phyloP scores from a whole-genome alignment of 306 rosid genomes.

The Astragalus glycyphyllos region DNA sequence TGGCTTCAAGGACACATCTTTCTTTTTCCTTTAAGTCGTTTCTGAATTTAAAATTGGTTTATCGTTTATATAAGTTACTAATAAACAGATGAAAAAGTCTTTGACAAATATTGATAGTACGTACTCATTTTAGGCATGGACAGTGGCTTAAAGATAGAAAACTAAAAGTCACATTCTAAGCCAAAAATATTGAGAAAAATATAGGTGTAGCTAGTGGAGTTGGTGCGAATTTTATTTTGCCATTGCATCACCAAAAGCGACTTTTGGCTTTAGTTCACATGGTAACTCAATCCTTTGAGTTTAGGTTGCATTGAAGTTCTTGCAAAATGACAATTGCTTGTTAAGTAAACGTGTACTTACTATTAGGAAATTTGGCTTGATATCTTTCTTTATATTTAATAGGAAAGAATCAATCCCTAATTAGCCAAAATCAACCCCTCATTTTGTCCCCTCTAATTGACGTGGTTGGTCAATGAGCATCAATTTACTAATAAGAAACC shows the following conservation, averaged over 20 bases:
- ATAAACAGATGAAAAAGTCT: neutral
- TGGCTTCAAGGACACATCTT: no score
- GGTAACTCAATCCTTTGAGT: neutral
- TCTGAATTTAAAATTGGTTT: constrained; percentile 17
- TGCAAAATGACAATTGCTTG: no score
- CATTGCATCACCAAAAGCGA: constrained; percentile 15
- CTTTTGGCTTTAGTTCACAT: neutral
- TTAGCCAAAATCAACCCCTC: no score
- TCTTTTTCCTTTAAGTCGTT: no score
- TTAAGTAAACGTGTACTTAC: no score
- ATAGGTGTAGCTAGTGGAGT: constrained; percentile 9
- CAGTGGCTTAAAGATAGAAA: neutral
- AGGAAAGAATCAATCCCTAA: no score
- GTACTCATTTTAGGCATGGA: neutral
- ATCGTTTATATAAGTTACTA: neutral
- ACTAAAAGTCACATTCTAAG: neutral
- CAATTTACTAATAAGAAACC: no score
- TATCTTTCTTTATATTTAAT: no score
- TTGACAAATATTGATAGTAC: neutral
- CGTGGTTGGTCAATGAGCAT: no score
- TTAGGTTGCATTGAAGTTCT: neutral
- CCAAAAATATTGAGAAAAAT: no score
- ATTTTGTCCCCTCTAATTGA: no score
- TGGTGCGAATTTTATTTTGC: neutral
- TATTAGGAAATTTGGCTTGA: no score